Conservation (phyloP, 1,284 basidiomycete species). For the Chalciporus sp. region DNA sequence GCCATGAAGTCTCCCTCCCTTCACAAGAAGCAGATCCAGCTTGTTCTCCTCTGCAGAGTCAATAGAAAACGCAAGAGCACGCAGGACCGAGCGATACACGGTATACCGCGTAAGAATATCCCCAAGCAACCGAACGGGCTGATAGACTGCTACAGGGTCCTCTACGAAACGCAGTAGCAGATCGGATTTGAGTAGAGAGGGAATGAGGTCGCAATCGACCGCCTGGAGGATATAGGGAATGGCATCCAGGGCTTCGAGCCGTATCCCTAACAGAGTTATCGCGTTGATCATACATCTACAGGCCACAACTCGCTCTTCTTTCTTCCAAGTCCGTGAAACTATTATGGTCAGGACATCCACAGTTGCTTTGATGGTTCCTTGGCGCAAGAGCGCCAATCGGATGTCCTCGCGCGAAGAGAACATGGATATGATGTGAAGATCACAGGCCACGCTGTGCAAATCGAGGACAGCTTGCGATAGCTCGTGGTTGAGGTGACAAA, state of each 20-base stretch:
- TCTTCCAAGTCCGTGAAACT: constrained; percentile 15
- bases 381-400: constrained; percentile 20
- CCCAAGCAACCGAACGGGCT: constrained; percentile 17
- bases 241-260: constrained; percentile 29
- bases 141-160: constrained; percentile 7
- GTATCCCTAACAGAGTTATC: constrained; percentile 18
- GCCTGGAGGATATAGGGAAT: constrained; percentile 29
- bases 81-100: constrained; percentile 29
- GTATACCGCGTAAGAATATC: constrained; percentile 28
- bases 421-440: constrained; percentile 30
- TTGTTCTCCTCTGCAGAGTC: constrained; percentile 6
- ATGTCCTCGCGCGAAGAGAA: constrained; percentile 24
- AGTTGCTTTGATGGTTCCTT: constrained; percentile 27
- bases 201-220: constrained; percentile 21
- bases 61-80: constrained; percentile 13
- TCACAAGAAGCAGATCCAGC: constrained; percentile 17
- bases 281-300: constrained; percentile 29
- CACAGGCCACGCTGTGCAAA: constrained; percentile 31
- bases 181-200: constrained; percentile 29
- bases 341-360: constrained; percentile 23
- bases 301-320: constrained; percentile 12
- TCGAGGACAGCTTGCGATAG: constrained; percentile 21
- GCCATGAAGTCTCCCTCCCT: constrained; percentile 19
- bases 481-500: constrained; percentile 30
- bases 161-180: constrained; percentile 21